Evolutionary conservation across 768 basidiomycete species (phyloP).

Genomic region (Trametes maxima): DNA sequence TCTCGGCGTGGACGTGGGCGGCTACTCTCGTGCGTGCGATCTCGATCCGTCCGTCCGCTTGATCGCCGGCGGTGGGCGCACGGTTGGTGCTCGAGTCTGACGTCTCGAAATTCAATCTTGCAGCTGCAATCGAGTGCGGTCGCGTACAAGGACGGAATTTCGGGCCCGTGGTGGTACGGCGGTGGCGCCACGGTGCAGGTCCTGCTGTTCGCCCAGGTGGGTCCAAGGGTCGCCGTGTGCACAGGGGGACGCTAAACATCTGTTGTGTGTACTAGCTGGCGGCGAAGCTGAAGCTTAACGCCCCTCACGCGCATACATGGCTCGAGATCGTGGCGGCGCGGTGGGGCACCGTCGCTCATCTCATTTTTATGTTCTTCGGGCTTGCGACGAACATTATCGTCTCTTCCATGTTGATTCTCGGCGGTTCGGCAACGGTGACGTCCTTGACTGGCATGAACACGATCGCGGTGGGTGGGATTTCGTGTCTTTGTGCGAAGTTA

Average conservation of each 20-base stretch:
- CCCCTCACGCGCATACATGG: conserved; percentile 87
- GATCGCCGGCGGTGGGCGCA: neutral
- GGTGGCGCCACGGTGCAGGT: conserved; percentile 89
- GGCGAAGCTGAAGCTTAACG: conserved; percentile 89
- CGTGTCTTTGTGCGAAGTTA: too few species aligned
- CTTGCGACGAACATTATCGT: conserved; percentile 91
- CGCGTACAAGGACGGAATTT: conserved; percentile 84
- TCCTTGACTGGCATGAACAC: conserved; percentile 90
- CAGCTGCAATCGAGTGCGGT: conserved; percentile 81
- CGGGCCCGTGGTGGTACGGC: conserved; percentile 91
- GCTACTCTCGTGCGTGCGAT: conserved; percentile 59
- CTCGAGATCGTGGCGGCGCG: conserved; percentile 80
- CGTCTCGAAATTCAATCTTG: conserved; percentile 6
- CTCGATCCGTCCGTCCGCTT: neutral
- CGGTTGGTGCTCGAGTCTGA: too few species aligned
- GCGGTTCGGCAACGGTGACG: conserved; percentile 85
- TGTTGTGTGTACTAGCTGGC: conserved; percentile 60
- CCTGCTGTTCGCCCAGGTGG: conserved; percentile 82
- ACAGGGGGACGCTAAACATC: too few species aligned
- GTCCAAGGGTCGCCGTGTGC: conserved; percentile 10
- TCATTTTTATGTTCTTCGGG: conserved; percentile 91
- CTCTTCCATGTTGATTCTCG: conserved; percentile 81
- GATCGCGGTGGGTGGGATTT: conserved; percentile 54
- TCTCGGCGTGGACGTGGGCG: conserved; percentile 92
- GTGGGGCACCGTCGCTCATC: conserved; percentile 81